Conservation (phyloP, 768 basidiomycete species). For the Pleurotus tuoliensis region DNA sequence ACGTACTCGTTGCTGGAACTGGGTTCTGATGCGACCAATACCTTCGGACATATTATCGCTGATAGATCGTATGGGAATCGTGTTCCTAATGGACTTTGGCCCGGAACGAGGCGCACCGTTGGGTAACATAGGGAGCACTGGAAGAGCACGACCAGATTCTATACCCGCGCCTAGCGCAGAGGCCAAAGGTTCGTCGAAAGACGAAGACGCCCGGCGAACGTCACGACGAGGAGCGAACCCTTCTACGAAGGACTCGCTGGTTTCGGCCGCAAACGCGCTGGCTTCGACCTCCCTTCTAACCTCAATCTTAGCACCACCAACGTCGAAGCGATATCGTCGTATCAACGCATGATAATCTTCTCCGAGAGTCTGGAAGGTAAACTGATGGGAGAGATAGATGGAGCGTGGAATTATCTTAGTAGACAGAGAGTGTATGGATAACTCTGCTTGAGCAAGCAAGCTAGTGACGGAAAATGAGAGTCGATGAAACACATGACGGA, state of each 20-base stretch:
- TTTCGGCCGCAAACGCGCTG: constrained; percentile 40
- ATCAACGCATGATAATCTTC: constrained; percentile 81
- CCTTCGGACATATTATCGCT: constrained; percentile 58
- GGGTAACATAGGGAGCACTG: constrained; percentile 74
- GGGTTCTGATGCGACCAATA: constrained; percentile 53
- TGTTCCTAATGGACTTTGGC: constrained; percentile 37
- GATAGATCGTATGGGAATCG: constrained; percentile 57
- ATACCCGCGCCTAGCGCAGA: constrained; percentile 67
- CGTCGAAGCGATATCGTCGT: constrained; percentile 56
- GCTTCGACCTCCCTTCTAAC: constrained; percentile 73
- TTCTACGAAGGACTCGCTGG: constrained; percentile 49
- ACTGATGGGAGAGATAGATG: constrained; percentile 83
- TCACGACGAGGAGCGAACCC: constrained; percentile 42
- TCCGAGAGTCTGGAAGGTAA: constrained; percentile 72
- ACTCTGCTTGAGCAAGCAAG: constrained; percentile 76
- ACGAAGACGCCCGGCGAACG: constrained; percentile 42
- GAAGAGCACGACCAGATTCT: constrained; percentile 33
- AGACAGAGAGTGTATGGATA: constrained; percentile 66
- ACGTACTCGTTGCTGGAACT: constrained; percentile 44
- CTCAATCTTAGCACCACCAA: constrained; percentile 55
- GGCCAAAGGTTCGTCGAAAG: constrained; percentile 78
- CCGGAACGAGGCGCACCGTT: constrained; percentile 52
- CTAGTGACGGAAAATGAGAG: constrained; percentile 27
- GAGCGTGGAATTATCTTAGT: constrained; percentile 61
- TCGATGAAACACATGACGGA: too few species aligned